A percentile compares a stretch with the other conserved stretches of the same genome.
Evolutionary conservation across 345 rosid genomes (phyloP).

Genomic region (Eucalyptus pauciflora): DNA sequence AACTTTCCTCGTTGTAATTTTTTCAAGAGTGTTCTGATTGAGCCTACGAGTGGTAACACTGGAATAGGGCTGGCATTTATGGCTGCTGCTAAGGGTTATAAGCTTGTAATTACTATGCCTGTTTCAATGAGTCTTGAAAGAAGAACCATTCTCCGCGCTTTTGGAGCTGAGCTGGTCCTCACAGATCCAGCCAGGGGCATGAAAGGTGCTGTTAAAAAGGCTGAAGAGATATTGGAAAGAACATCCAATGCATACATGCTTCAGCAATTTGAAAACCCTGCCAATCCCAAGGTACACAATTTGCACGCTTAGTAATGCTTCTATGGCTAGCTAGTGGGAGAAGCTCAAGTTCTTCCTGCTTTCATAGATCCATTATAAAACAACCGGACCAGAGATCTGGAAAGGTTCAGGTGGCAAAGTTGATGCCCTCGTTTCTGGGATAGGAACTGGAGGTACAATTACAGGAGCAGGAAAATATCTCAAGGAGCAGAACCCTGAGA

Average conservation of each 20-base stretch:
- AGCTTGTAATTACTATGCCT: conserved; percentile 61
- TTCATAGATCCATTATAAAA: conserved; percentile 46
- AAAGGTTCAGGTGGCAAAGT: conserved; percentile 44
- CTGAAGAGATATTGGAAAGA: conserved; percentile 46
- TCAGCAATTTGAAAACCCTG: conserved; percentile 63
- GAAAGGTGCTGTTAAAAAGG: conserved; percentile 64
- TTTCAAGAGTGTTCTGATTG: conserved; percentile 53
- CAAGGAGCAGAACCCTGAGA: conserved; percentile 51
- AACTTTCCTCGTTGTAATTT: background rate
- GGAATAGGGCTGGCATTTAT: conserved; percentile 66
- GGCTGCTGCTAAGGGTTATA: conserved; percentile 74
- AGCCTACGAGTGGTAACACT: conserved; percentile 74
- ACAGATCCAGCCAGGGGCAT: conserved; percentile 56
- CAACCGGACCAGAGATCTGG: conserved; percentile 65
- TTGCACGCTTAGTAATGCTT: background rate
- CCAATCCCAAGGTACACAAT: conserved; percentile 54
- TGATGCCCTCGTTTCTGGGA: conserved; percentile 50
- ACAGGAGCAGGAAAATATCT: conserved; percentile 57
- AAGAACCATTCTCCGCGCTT: conserved; percentile 62
- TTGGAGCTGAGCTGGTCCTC: conserved; percentile 70
- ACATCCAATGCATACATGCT: conserved; percentile 54
- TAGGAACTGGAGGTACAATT: conserved; percentile 59
- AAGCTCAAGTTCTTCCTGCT: background rate
- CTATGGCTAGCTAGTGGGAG: background rate
- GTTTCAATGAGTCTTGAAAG: conserved; percentile 72